Base-by-base conservation (phyloP, 306 rosid genomes). In the Medicago ruthenica region DNA sequence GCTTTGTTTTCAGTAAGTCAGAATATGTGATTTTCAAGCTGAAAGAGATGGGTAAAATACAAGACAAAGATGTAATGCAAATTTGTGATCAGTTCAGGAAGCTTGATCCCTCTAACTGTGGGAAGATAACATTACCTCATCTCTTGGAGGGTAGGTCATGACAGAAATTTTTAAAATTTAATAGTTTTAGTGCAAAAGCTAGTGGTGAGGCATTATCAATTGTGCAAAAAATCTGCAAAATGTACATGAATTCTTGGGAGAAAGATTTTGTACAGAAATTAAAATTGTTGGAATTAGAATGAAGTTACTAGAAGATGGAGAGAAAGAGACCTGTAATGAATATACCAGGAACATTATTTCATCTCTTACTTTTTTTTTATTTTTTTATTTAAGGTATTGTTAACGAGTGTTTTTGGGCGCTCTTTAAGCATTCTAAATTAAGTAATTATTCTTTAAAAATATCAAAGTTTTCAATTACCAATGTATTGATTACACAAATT, bases 11-110 rank as follows among this genome's bases (percentile, higher is more conserved):
- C 89, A 92, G 97, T 7, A 90, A 90, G 74, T 92, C 97, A 18
- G 97, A 90, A 83, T 92, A 88, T 59, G 83, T 92, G 34, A 79
- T 92, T 41, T 88, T 84, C 90, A 92, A 90, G 86, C 92, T 92
- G 66, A 92, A 92, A 80, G 97, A 92, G 87, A 92, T 92, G 97
- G 96, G 91, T 21, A 92, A 85, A 84, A 90, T 92, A 78, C 80
- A 61, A 41, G 94, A 92, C 63, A 87, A 87, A 70, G 96, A 92
- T 82, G 51, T 92, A 59, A 5, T 82, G 85, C 86, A 80, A 79
- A 90, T 90, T 36, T 88, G 90, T 75, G 73, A 87, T 16, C 92
- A 90, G 67, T 92, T 92, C 87, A 81, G 79, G 21, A 88, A 80
- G 88, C 88, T 87, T 63, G 97, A 92, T 15, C 84, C 77, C 3